Conservation (phyloP, 106 monocot genomes). For the Allium sativum region DNA sequence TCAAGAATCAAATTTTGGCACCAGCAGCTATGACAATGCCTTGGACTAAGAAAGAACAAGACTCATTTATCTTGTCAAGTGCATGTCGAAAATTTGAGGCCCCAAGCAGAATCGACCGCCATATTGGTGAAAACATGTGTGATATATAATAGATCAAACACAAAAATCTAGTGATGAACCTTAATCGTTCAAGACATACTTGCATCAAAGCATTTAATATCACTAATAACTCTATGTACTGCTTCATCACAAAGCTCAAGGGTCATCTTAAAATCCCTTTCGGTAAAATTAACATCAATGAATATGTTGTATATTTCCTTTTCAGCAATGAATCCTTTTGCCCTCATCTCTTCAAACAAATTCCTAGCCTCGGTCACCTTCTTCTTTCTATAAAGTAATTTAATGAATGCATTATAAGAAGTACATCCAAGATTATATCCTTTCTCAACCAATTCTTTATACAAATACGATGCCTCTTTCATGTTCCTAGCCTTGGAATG, state of each 20-base stretch:
- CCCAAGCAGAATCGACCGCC: too few species aligned
- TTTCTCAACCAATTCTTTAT: conserved; percentile 65
- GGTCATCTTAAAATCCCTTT: conserved; percentile 48
- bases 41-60: too few species aligned
- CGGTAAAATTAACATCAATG: conserved; percentile 52
- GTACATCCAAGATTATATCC: conserved; percentile 44
- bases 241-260: conserved; percentile 80
- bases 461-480: conserved; percentile 81
- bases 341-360: conserved; percentile 84
- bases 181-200: too few species aligned
- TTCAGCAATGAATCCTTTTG: conserved; percentile 29
- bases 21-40: too few species aligned
- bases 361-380: conserved; percentile 53
- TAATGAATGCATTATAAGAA: conserved; percentile 64
- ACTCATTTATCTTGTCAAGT: too few species aligned
- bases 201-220: conserved; percentile 11
- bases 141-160: too few species aligned
- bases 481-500: conserved; percentile 89
- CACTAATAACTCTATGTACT: conserved; percentile 32
- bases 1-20: too few species aligned
- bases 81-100: too few species aligned
- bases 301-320: conserved; percentile 53
- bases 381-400: conserved; percentile 54
- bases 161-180: too few species aligned
- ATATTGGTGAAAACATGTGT: too few species aligned